phyloP scores from a whole-genome alignment of 805 yeast genomes.

The Brettanomyces custersianus region DNA sequence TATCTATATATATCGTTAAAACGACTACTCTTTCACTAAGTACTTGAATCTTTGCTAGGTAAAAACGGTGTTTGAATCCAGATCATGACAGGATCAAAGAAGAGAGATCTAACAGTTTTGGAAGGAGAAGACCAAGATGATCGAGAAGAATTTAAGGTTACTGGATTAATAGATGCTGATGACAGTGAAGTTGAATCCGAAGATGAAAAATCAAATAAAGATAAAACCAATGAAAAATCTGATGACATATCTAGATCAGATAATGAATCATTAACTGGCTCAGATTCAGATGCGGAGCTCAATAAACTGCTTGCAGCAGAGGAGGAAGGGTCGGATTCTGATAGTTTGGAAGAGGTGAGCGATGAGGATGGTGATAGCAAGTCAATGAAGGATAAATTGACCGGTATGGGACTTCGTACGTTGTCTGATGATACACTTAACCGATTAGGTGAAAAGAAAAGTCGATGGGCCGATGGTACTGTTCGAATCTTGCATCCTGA shows the following conservation, averaged over 20 bases:
- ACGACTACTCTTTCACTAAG: neutral
- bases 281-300: slow-evolving; percentile 55
- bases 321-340: slow-evolving; percentile 29
- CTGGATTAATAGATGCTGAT: slow-evolving; percentile 23
- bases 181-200: slow-evolving; percentile 12
- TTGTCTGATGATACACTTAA: slow-evolving; percentile 30
- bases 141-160: slow-evolving; percentile 9
- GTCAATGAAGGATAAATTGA: slow-evolving; percentile 45
- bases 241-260: slow-evolving; percentile 15
- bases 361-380: slow-evolving; percentile 24
- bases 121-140: slow-evolving; percentile 11
- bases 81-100: slow-evolving; percentile 7
- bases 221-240: slow-evolving; percentile 12
- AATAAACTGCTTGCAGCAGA: slow-evolving; percentile 38
- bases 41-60: neutral
- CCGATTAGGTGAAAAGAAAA: slow-evolving; percentile 27
- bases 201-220: slow-evolving; percentile 26
- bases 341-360: slow-evolving; percentile 41
- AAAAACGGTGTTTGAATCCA: neutral
- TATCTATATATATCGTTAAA: neutral
- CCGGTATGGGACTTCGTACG: slow-evolving; percentile 45
- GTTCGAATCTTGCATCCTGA: slow-evolving; percentile 78
- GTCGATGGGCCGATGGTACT: slow-evolving; percentile 68
- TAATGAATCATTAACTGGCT: slow-evolving; percentile 20
- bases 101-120: slow-evolving; percentile 7